These are phyloP conservation scores for Lipomyces sp. DNA, from an alignment of 805 yeast genomes.

Conservation along the genomic window DNA sequence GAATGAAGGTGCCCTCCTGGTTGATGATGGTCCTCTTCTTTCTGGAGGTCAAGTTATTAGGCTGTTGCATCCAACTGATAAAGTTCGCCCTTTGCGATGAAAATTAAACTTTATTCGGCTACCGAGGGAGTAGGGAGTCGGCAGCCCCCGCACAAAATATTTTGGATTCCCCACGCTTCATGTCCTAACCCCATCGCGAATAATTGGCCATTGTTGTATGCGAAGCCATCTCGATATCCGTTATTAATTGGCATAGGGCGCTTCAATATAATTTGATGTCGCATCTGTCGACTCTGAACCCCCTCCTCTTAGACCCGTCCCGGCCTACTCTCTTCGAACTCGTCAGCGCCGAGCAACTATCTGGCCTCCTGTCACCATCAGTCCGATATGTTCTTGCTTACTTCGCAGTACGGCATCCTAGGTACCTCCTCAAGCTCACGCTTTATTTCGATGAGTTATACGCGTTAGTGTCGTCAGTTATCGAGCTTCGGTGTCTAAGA, in stretches of 20 bases:
- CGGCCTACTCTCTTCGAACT: conserved; percentile 90
- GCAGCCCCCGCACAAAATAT: no score
- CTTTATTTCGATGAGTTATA: conserved; percentile 80
- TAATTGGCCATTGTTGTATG: background rate
- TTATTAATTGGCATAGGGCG: background rate
- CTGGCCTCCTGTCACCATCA: conserved; percentile 78
- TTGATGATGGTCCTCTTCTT: no score
- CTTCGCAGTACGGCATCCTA: conserved; percentile 79
- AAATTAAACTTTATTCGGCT: no score
- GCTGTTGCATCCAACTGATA: background rate
- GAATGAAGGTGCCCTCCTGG: no score
- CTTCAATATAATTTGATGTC: conserved; percentile 12
- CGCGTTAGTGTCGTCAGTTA: conserved; percentile 58
- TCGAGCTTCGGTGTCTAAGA: conserved; percentile 73
- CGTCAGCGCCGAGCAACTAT: conserved; percentile 78
- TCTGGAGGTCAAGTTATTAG: no score
- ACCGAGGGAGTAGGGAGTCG: no score
- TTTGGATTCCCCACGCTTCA: no score
- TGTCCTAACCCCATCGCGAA: no score
- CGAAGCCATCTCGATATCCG: background rate
- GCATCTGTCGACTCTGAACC: conserved; percentile 57
- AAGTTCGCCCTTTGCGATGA: no score
- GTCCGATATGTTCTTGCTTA: conserved; percentile 77
- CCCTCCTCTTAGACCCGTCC: conserved; percentile 71
- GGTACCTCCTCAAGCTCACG: conserved; percentile 62